Evolutionary conservation across 208 protist species (phyloP).

Genomic region (Leishmania gerbilli): DNA sequence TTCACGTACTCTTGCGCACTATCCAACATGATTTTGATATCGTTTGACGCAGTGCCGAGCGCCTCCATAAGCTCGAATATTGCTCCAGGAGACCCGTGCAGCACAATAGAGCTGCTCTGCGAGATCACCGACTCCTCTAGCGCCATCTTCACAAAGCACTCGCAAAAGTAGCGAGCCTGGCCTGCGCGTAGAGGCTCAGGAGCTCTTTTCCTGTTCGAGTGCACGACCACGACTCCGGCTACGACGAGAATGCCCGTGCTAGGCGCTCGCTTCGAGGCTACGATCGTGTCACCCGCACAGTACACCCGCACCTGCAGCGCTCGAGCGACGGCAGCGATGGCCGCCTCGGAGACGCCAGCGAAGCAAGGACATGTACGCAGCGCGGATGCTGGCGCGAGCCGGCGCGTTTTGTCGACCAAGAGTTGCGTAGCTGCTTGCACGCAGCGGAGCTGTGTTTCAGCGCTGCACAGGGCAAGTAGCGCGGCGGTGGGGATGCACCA

Average conservation of each 20-base stretch:
- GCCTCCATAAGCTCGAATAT: constrained; percentile 41
- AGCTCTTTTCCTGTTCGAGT: constrained; percentile 1
- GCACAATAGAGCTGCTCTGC: constrained; percentile 40
- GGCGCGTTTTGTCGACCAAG: constrained; percentile 10
- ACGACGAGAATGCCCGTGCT: constrained; percentile 34
- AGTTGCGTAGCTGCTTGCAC: constrained; percentile 25
- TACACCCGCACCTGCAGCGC: constrained; percentile 43
- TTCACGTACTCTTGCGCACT: constrained; percentile 37
- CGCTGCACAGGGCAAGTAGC: constrained; percentile 36
- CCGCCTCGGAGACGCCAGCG: constrained; percentile 29
- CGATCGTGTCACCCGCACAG: constrained; percentile 38
- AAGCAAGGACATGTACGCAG: constrained; percentile 53
- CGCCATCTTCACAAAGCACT: constrained; percentile 42
- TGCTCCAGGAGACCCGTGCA: constrained; percentile 34
- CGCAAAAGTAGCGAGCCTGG: constrained; percentile 48
- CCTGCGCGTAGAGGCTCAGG: constrained; percentile 21
- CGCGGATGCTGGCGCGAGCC: constrained; percentile 15
- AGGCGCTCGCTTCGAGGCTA: constrained; percentile 23
- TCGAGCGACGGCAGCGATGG: constrained; percentile 32
- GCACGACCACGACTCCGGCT: constrained; percentile 28
- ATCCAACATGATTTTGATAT: constrained; percentile 33
- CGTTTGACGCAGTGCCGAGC: constrained; percentile 5
- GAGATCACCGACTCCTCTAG: constrained; percentile 34
- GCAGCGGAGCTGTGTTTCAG: constrained; percentile 34
- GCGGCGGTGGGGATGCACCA: constrained; percentile 43